Conservation (phyloP, 2,329 filamentous ascomycete species). For the Calonectria montana region DNA sequence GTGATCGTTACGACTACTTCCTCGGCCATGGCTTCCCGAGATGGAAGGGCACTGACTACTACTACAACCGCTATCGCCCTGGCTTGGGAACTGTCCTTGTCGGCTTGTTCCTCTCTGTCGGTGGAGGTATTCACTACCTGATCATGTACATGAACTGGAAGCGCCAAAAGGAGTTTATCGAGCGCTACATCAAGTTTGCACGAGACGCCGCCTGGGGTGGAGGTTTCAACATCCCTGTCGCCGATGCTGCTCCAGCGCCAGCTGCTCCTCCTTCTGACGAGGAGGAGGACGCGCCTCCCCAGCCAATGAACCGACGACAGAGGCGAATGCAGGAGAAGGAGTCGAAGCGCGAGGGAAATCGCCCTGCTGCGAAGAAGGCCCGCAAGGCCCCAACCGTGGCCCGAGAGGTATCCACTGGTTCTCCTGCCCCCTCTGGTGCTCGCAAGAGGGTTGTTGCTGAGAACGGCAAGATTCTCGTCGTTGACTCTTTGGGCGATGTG, state of each 20-base stretch:
- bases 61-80: slow-evolving; percentile 93
- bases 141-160: slow-evolving; percentile 88
- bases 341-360: slow-evolving; percentile 75
- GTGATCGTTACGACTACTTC: slow-evolving; percentile 96
- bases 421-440: slow-evolving; percentile 70
- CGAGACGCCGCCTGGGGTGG: slow-evolving; percentile 91
- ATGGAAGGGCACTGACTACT: slow-evolving; percentile 98
- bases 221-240: slow-evolving; percentile 76
- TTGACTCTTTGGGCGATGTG: slow-evolving; percentile 91
- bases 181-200: slow-evolving; percentile 91
- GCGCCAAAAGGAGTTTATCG: slow-evolving; percentile 90
- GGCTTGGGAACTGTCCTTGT: slow-evolving; percentile 86
- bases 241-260: slow-evolving; percentile 61
- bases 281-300: slow-evolving; percentile 61
- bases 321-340: slow-evolving; percentile 91
- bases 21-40: slow-evolving; percentile 90
- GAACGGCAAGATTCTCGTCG: slow-evolving; percentile 94
- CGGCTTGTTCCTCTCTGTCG: slow-evolving; percentile 84
- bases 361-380: slow-evolving; percentile 62
- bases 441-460: slow-evolving; percentile 91
- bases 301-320: slow-evolving; percentile 83
- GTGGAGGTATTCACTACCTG: slow-evolving; percentile 88
- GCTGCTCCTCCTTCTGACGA: slow-evolving; percentile 59
- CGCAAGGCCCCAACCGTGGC: slow-evolving; percentile 50
- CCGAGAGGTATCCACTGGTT: slow-evolving; percentile 63